Conservation (phyloP, 495 filamentous ascomycete genomes). For the Xylaria longipes region DNA sequence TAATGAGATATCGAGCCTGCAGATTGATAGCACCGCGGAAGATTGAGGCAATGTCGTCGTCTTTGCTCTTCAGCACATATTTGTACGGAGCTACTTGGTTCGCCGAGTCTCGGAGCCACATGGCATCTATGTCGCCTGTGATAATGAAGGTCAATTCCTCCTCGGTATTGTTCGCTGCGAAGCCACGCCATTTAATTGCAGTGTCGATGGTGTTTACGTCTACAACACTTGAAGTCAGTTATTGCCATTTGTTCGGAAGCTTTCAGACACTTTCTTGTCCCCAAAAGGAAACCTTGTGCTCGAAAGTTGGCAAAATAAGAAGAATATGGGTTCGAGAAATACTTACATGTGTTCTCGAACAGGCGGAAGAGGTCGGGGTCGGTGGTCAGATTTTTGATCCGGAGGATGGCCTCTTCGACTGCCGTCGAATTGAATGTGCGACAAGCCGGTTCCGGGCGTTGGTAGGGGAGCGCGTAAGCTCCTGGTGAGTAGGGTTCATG, state of each 20-base stretch:
- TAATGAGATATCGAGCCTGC: slow-evolving; percentile 64
- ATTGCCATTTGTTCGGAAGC: too few species aligned
- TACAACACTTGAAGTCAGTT: too few species aligned
- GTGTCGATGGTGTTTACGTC: slow-evolving; percentile 68
- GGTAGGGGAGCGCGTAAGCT: slow-evolving; percentile 57
- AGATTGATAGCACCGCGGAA: slow-evolving; percentile 66
- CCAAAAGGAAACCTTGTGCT: too few species aligned
- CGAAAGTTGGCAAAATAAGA: too few species aligned
- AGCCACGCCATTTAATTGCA: slow-evolving; percentile 65
- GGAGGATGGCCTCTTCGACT: slow-evolving; percentile 58
- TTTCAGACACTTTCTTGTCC: too few species aligned
- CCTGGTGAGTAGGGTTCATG: slow-evolving; percentile 50
- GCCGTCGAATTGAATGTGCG: slow-evolving; percentile 61
- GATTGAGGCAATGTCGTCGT: slow-evolving; percentile 61
- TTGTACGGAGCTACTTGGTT: slow-evolving; percentile 68
- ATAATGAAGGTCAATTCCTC: slow-evolving; percentile 70
- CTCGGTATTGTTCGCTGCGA: slow-evolving; percentile 55
- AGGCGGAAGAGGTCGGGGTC: slow-evolving; percentile 67
- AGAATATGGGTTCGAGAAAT: too few species aligned
- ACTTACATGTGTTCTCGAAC: slow-evolving; percentile 67
- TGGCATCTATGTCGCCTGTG: slow-evolving; percentile 70
- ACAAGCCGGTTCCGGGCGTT: slow-evolving; percentile 61
- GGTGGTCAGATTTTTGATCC: slow-evolving; percentile 52
- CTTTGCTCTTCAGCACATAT: slow-evolving; percentile 58
- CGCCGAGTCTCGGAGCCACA: slow-evolving; percentile 70